Evolutionary conservation across 805 yeast genomes (phyloP).

Genomic region (Wickerhamomyces canadensis): DNA sequence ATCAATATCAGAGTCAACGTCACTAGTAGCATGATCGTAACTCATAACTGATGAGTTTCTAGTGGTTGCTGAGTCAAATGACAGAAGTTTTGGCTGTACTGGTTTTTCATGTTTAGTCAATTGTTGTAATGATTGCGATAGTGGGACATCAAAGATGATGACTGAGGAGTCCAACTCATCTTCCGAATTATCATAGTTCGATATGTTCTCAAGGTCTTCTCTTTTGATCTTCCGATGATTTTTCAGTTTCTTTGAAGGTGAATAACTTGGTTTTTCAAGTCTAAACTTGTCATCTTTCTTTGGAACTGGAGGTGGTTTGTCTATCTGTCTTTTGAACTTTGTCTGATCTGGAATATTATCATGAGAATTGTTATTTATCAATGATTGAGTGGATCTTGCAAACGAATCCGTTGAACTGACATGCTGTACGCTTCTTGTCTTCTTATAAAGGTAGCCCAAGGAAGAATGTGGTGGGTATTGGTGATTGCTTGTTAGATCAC

Average conservation of each 20-base stretch:
- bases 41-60: conserved; percentile 43
- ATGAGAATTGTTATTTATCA: conserved; percentile 9
- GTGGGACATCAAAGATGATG: conserved; percentile 59
- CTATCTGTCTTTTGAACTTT: not conserved
- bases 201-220: conserved; percentile 10
- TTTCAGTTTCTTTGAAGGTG: conserved; percentile 18
- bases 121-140: conserved; percentile 46
- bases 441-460: conserved; percentile 5
- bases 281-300: not conserved
- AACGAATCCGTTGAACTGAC: conserved; percentile 4
- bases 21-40: conserved; percentile 5
- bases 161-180: conserved; percentile 49
- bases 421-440: conserved; percentile 1
- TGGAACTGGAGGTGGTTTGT: not conserved
- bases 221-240: conserved; percentile 10
- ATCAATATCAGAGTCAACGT: conserved; percentile 12
- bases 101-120: conserved; percentile 32
- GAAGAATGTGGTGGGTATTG: conserved; percentile 5
- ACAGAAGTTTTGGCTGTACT: conserved; percentile 15
- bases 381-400: conserved; percentile 13
- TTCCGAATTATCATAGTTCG: conserved; percentile 35
- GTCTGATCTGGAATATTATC: not conserved
- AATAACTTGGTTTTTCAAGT: conserved; percentile 7
- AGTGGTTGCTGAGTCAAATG: conserved; percentile 34
- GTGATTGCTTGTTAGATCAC: conserved; percentile 2